Evolutionary conservation across 2,329 filamentous ascomycete species (phyloP).

Genomic region (Fusarium torulosum): DNA sequence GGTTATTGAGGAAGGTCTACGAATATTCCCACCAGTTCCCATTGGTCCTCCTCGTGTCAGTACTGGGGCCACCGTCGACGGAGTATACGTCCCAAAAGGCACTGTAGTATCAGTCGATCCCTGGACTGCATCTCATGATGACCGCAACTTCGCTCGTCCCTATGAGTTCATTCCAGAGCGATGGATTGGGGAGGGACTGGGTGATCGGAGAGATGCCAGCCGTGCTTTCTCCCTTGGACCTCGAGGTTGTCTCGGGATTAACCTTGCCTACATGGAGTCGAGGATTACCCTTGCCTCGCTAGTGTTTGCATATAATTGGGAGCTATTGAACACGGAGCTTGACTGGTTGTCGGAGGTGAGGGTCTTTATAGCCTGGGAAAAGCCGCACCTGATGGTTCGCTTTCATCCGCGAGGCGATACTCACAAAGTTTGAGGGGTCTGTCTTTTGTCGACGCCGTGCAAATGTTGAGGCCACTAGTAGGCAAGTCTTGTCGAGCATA

Average conservation of each 20-base stretch:
- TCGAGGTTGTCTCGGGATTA: conserved; percentile 6
- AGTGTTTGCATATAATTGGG: conserved; percentile 13
- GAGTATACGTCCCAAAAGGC: conserved; percentile 22
- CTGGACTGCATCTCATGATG: conserved; percentile 11
- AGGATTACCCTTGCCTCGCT: conserved; percentile 7
- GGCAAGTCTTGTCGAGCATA: no score
- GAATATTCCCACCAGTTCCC: conserved; percentile 19
- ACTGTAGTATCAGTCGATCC: conserved; percentile 18
- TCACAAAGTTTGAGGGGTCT: not conserved
- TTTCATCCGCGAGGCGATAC: not conserved
- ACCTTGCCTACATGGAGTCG: conserved; percentile 16
- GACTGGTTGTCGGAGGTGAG: not conserved
- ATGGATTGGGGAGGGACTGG: conserved; percentile 10
- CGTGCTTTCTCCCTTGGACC: conserved; percentile 14
- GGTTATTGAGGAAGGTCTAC: conserved; percentile 30
- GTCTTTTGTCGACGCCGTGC: not conserved
- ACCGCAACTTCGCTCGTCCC: conserved; percentile 5
- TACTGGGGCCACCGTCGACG: conserved; percentile 21
- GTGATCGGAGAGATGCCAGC: conserved; percentile 15
- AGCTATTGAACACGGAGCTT: conserved; percentile 1
- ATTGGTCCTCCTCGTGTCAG: conserved; percentile 15
- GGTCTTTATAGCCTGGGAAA: not conserved
- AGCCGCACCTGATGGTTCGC: not conserved
- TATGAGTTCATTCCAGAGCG: conserved; percentile 17
- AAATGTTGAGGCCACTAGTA: no score